Evolutionary conservation across 345 rosid genomes (phyloP).

Genomic region (Atalantia buxifolia): DNA sequence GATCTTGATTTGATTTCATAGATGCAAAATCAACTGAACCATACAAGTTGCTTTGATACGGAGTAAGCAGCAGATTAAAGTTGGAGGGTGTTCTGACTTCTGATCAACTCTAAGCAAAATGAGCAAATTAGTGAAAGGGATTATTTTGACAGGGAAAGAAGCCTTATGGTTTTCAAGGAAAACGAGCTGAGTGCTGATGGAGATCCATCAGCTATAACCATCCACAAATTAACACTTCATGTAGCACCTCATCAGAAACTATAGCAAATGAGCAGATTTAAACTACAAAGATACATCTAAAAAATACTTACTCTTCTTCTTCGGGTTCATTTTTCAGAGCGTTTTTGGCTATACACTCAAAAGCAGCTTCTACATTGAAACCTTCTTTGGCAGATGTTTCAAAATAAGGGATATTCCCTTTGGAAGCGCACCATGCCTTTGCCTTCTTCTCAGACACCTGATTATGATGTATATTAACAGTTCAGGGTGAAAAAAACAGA

Average conservation of each 20-base stretch:
- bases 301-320: conserved; percentile 67
- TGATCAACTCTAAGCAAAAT: not conserved
- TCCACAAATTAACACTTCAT: not conserved
- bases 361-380: conserved; percentile 81
- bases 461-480: not conserved
- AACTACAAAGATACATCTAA: not conserved
- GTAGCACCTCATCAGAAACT: not conserved
- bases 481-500: not conserved
- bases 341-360: conserved; percentile 76
- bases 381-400: conserved; percentile 97
- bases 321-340: conserved; percentile 89
- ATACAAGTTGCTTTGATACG: not conserved
- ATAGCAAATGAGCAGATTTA: not conserved
- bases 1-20: not conserved
- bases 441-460: conserved; percentile 94
- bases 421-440: conserved; percentile 93
- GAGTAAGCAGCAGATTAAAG: not conserved
- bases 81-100: not conserved
- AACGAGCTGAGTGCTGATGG: not conserved
- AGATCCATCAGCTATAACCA: not conserved
- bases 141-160: not conserved
- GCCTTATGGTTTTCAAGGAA: not conserved
- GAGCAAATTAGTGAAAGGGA: not conserved
- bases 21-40: not conserved
- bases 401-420: conserved; percentile 86